Evolutionary conservation across 78 protist species (phyloP).

Genomic region (Dictyostelium brefeldianum): DNA sequence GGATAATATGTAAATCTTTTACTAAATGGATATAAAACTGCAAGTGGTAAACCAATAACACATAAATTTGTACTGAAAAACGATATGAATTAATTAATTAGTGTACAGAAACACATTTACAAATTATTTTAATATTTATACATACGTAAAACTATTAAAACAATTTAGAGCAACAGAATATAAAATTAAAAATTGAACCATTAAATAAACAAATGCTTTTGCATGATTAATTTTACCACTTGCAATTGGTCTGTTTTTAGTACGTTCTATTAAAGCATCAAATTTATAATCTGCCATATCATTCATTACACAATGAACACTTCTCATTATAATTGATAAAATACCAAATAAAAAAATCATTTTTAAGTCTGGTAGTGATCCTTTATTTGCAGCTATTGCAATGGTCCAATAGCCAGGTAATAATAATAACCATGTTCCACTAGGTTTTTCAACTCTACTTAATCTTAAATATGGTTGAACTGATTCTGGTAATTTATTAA

Average conservation of each 20-base stretch:
- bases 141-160: constrained; percentile 72
- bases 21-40: constrained; percentile 90
- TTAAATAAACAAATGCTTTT: constrained; percentile 71
- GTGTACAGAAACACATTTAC: too few species aligned
- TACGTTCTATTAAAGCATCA: constrained; percentile 92
- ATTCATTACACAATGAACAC: constrained; percentile 96
- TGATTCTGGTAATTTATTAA: constrained; percentile 28
- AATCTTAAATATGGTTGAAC: constrained; percentile 58
- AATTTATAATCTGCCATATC: constrained; percentile 94
- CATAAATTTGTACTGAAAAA: constrained; percentile 54
- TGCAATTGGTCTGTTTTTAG: constrained; percentile 93
- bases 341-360: constrained; percentile 49
- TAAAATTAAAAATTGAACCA: constrained; percentile 43
- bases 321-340: constrained; percentile 95
- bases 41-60: constrained; percentile 86
- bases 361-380: constrained; percentile 35
- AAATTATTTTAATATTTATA: too few species aligned
- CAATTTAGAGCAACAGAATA: constrained; percentile 38
- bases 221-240: constrained; percentile 59
- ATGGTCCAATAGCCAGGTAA: constrained; percentile 68
- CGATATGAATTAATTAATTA: too few species aligned
- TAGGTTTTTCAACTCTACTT: constrained; percentile 76
- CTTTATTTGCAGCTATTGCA: constrained; percentile 36
- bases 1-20: constrained; percentile 94
- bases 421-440: constrained; percentile 50